Percentiles rank a stretch among this genome's conserved stretches.
Conservation (phyloP, 176 grass and related monocot species). For the Aegilops tauschii region DNA sequence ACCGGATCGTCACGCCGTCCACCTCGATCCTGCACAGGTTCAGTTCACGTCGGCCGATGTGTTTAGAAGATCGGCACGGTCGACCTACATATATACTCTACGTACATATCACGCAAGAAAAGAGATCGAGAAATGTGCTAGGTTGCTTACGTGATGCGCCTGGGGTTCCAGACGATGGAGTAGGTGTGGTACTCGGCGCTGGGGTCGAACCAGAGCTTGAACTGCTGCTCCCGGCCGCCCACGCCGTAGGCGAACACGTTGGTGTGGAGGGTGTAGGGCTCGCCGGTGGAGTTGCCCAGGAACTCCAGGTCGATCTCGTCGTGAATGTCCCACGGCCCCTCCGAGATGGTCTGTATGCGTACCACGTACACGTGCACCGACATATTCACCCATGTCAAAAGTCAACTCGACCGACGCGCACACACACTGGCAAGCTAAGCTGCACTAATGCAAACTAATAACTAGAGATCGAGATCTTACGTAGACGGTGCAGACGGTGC, state of each 20-base stretch:
- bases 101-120: no score
- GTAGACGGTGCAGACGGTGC: slow-evolving; percentile 62
- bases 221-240: slow-evolving; percentile 66
- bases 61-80: no score
- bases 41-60: no score
- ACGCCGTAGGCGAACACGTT: slow-evolving; percentile 66
- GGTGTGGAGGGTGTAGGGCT: slow-evolving; percentile 77
- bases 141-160: slow-evolving; percentile 28
- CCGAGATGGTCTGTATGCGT: slow-evolving; percentile 43
- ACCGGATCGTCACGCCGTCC: slow-evolving; percentile 48
- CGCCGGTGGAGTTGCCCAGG: slow-evolving; percentile 51
- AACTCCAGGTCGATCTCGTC: slow-evolving; percentile 86
- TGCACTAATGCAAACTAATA: no score
- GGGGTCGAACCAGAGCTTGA: slow-evolving; percentile 66
- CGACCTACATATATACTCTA: no score
- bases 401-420: slow-evolving; percentile 10
- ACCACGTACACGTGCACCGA: not conserved
- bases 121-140: not conserved
- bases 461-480: slow-evolving; percentile 27
- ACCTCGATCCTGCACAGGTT: slow-evolving; percentile 41
- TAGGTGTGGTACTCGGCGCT: slow-evolving; percentile 70
- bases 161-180: slow-evolving; percentile 77
- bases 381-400: not conserved
- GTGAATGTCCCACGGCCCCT: slow-evolving; percentile 42
- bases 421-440: no score